Evolutionary conservation across 345 rosid genomes (phyloP), one percentile per base, ranked within the genome.

Genomic region (Durio zibethinus): DNA sequence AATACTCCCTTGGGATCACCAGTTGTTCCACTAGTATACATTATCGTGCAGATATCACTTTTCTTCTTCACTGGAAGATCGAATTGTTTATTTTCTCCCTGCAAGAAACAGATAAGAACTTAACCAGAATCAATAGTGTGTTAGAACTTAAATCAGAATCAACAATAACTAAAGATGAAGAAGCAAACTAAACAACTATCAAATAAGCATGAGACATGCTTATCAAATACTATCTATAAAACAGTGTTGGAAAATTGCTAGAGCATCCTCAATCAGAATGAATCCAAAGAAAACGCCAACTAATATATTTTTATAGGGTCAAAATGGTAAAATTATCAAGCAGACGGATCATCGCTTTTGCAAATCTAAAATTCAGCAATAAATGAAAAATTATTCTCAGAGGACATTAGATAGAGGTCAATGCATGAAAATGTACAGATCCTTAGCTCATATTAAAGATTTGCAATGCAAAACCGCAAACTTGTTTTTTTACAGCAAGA

Each of bases 11-110:
- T 97, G 20, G 99, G 99, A 83, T 97, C 97, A 83, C 97, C 98
- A 81, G 99, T 97, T 78, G 99, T 97, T 78, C 99, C 99, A 74
- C 99, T 96, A 62, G 99, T 96, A 79, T 96, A 96, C 99, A 96
- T 96, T 73, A 96, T 91, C 10, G 98, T 96, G 84, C 97, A 94
- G 62, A 96, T 86, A 78, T 96, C 99, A 40, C 79, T 83, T 85
- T 88, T 88, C 84, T 77, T 86, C 82, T 94, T 96, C 83, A 78
- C 90, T 25, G 99, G 99, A 78, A 94, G 90, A 57, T 92, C 97
- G 83, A 78, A 90, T 40, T 87, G 76, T 77, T 90, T 87, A 63
- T 86, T 80, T 33, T 85, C 91, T 71, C 99, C 97, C 99, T 96
- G 81, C 45, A 73, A 82, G 43, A 65, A 72, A 72, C 57, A 84